Evolutionary conservation across 176 grass and related monocot species (phyloP), one percentile per base, ranked within the genome.

Genomic region (Rhynchospora pubera): DNA sequence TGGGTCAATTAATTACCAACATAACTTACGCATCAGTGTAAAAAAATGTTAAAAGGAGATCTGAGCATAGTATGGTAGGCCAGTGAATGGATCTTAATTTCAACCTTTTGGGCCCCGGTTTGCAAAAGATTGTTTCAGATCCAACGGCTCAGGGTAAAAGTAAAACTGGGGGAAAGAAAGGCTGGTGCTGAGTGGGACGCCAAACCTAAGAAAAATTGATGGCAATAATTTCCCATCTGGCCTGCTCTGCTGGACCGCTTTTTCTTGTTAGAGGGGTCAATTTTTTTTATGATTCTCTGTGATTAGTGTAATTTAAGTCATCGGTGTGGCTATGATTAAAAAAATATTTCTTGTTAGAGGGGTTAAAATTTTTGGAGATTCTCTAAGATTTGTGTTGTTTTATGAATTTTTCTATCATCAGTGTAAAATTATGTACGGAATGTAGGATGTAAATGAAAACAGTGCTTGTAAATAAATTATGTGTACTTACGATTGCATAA

Each of bases 211-310:
- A 65, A 81, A 65, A 1, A 46, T 62, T 81, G 10, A 74, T 51
- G 47, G 59, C 79, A 44, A 65, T 81, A 65, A 65, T 81, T 61
- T 45, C 79, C 6, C 19, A 21, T 11, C 39, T 80, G 73, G 78
- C 56, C 26, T 9, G 56, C 78, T 80, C 18, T 34, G 51, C 52
- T 60, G 52, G 7, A 60, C 9, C 32, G 28, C 42, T 16, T 63
- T 80, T 64, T 64, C 78, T 80, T 80, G 78, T 47, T 63, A 39
- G 11, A 80, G 78, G 57, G 78, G 34, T 47, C 19, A 80, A 30
- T 6, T 79, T 9, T 3, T 16, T 0, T 16, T 21, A 0, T 9
- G 68, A 48, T 72, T 71, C 13, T 8, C 7, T 21, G 42, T 21
- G 3, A 2, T n/a, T 46, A 0, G 3, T 1, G 16, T 16, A 2